These are phyloP conservation scores for Spizellomyces punctatus DNA, from an alignment of 192 early-diverging fungal genomes.

Conservation along the genomic window DNA sequence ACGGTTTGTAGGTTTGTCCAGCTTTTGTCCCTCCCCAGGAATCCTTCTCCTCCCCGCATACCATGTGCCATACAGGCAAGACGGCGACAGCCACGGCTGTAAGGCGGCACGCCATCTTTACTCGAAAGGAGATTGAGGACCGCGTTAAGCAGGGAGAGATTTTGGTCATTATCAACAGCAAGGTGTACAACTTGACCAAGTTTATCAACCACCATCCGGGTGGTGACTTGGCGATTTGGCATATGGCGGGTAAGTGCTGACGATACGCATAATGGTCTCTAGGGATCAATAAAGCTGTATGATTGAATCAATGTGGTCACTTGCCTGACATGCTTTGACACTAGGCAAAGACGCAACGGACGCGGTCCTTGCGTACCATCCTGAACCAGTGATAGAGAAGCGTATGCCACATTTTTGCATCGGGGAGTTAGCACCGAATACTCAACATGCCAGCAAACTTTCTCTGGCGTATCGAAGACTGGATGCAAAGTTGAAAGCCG, in stretches of 20 bases:
- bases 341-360: constrained; percentile 81
- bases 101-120: constrained; percentile 1
- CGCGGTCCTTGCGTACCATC: constrained; percentile 85
- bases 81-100: not conserved
- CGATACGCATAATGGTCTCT: not conserved
- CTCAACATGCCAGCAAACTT: constrained; percentile 14
- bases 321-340: not conserved
- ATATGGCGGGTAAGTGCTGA: constrained; percentile 72
- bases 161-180: constrained; percentile 80
- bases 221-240: constrained; percentile 83
- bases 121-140: constrained; percentile 14
- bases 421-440: constrained; percentile 58
- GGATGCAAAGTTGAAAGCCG: constrained; percentile 60
- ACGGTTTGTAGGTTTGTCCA: too few species aligned
- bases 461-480: constrained; percentile 63
- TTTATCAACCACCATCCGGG: constrained; percentile 83
- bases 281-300: not conserved
- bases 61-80: not conserved
- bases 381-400: constrained; percentile 73
- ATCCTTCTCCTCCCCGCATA: too few species aligned
- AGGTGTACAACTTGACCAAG: constrained; percentile 86
- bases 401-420: constrained; percentile 80
- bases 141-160: constrained; percentile 50
- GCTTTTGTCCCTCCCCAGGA: too few species aligned
- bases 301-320: constrained; percentile 6